phyloP scores from a whole-genome alignment of 192 early-diverging fungal genomes.

The Backusella circina region DNA sequence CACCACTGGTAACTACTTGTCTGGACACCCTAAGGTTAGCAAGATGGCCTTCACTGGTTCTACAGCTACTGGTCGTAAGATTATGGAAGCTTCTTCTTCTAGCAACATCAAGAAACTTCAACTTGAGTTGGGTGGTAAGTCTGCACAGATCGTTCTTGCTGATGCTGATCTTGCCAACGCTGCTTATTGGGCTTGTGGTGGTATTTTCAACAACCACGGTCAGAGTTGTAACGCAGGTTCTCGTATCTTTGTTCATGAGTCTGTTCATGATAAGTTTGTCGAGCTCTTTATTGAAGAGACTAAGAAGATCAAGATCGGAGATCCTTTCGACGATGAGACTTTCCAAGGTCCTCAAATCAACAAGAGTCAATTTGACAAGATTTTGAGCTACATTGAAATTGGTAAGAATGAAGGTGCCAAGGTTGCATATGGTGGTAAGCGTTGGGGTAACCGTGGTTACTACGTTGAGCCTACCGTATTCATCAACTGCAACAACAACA shows the following conservation, averaged over 20 bases:
- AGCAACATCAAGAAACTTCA: constrained; percentile 69
- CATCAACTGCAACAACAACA: constrained; percentile 49
- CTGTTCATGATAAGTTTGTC: constrained; percentile 67
- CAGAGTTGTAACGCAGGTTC: constrained; percentile 80
- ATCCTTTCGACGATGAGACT: constrained; percentile 61
- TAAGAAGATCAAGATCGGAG: constrained; percentile 62
- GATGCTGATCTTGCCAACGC: constrained; percentile 74
- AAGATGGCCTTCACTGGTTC: constrained; percentile 74
- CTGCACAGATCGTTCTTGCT: constrained; percentile 70
- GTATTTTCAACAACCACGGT: constrained; percentile 80
- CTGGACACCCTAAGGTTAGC: constrained; percentile 55
- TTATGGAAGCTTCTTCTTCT: constrained; percentile 52
- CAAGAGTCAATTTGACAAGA: constrained; percentile 64
- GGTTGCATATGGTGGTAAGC: constrained; percentile 54
- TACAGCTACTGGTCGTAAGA: constrained; percentile 59
- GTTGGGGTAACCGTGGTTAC: constrained; percentile 64
- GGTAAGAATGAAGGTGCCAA: constrained; percentile 61
- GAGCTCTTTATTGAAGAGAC: constrained; percentile 50
- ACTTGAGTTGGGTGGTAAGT: constrained; percentile 88
- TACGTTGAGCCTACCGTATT: constrained; percentile 79
- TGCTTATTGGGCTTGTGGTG: constrained; percentile 55
- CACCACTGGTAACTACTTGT: constrained; percentile 51
- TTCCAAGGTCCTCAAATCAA: constrained; percentile 73
- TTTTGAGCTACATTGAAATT: constrained; percentile 55
- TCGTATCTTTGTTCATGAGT: constrained; percentile 73